A percentile compares a stretch with the other conserved stretches of the same genome.
These are phyloP conservation scores for Suhomyces chickasaworum DNA, from an alignment of 1,139 yeast genomes.

Conservation along the genomic window DNA sequence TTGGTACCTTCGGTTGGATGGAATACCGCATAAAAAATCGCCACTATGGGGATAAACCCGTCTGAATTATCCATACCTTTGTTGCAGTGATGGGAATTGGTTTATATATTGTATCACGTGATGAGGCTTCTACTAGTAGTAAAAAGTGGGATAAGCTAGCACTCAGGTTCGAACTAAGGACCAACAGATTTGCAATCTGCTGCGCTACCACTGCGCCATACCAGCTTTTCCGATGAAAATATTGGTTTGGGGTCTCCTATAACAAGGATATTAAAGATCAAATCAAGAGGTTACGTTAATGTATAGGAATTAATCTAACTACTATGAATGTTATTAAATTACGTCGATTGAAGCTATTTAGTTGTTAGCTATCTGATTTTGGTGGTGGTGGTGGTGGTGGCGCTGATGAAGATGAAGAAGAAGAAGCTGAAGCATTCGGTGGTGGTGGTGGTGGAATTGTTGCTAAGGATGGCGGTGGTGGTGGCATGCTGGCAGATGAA, in stretches of 20 bases:
- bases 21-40: constrained; percentile 86
- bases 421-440: not conserved
- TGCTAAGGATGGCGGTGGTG: constrained; percentile 15
- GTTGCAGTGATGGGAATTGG: not conserved
- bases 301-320: too few species aligned
- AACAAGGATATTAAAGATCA: not conserved
- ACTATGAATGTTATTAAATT: too few species aligned
- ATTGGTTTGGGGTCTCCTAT: not conserved
- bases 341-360: not conserved
- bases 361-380: not conserved
- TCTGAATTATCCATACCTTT: constrained; percentile 39
- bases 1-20: constrained; percentile 96
- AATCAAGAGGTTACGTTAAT: too few species aligned
- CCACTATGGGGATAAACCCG: constrained; percentile 83
- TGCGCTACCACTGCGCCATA: constrained; percentile 60
- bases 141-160: constrained; percentile 37
- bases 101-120: constrained; percentile 8
- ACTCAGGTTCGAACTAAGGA: constrained; percentile 55
- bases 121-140: not conserved
- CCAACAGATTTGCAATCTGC: constrained; percentile 60
- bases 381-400: not conserved
- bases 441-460: constrained; percentile 4
- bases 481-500: constrained; percentile 11
- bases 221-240: constrained; percentile 31
- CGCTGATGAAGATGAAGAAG: not conserved